These are phyloP conservation scores for Trichoderma gracile DNA, from an alignment of 2,329 filamentous ascomycete species.

Conservation along the genomic window DNA sequence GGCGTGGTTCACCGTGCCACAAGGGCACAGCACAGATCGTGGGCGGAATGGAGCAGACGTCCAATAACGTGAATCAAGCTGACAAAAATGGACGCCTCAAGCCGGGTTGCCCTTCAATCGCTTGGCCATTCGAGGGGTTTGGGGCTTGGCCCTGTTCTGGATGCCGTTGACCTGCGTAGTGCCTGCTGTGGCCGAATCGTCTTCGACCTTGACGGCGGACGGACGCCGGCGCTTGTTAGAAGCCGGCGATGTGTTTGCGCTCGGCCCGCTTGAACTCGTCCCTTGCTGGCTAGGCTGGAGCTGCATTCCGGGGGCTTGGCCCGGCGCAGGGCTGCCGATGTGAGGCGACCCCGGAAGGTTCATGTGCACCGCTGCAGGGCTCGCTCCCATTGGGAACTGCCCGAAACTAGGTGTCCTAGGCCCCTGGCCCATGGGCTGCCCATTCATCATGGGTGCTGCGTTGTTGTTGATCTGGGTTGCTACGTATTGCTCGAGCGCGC, in stretches of 20 bases:
- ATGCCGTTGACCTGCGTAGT: slow-evolving; percentile 54
- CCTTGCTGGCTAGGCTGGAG: slow-evolving; percentile 68
- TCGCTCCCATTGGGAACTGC: slow-evolving; percentile 61
- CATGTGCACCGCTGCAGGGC: slow-evolving; percentile 60
- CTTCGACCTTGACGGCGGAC: slow-evolving; percentile 59
- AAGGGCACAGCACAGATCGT: background rate
- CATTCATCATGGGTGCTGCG: slow-evolving; percentile 46
- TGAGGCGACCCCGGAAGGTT: slow-evolving; percentile 64
- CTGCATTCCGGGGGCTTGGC: slow-evolving; percentile 65
- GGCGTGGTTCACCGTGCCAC: slow-evolving; percentile 29
- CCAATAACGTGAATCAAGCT: background rate
- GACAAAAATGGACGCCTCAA: slow-evolving; percentile 28
- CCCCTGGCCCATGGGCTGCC: slow-evolving; percentile 48
- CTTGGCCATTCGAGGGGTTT: slow-evolving; percentile 60
- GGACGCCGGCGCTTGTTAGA: slow-evolving; percentile 61
- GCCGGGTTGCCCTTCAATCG: slow-evolving; percentile 51
- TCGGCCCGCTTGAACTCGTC: slow-evolving; percentile 64
- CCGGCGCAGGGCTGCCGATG: slow-evolving; percentile 60
- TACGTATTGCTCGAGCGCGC: slow-evolving; percentile 63
- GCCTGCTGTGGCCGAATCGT: slow-evolving; percentile 53
- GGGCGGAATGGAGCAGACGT: background rate
- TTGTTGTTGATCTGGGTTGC: slow-evolving; percentile 48
- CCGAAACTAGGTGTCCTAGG: slow-evolving; percentile 57
- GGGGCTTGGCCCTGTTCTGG: slow-evolving; percentile 52
- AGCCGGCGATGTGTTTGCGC: slow-evolving; percentile 65